Percentiles rank a stretch among this genome's conserved stretches.
These are phyloP conservation scores for Dioszegia crocea DNA, from an alignment of 768 basidiomycete species.

Conservation along the genomic window DNA sequence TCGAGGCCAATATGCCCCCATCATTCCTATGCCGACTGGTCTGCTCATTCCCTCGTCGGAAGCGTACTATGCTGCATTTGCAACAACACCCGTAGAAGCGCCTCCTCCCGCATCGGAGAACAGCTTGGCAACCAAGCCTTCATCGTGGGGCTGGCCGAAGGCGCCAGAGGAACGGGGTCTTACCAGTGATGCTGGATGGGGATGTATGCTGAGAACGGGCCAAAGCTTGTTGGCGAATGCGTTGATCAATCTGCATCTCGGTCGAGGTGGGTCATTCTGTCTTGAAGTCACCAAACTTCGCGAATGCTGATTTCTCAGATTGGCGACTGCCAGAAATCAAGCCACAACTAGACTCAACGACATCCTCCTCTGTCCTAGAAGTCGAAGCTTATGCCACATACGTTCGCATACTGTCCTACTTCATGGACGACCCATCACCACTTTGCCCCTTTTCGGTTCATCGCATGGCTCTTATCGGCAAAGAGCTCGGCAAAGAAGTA, in stretches of 20 bases:
- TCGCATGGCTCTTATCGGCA: slow-evolving; percentile 89
- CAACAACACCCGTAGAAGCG: neutral
- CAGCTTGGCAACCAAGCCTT: slow-evolving; percentile 7
- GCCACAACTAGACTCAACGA: slow-evolving; percentile 51
- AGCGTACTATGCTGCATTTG: slow-evolving; percentile 37
- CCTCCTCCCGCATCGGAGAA: neutral
- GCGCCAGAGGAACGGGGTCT: slow-evolving; percentile 67
- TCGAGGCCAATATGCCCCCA: slow-evolving; percentile 77
- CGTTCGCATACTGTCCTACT: slow-evolving; percentile 89
- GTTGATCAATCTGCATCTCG: slow-evolving; percentile 69
- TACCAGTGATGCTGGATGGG: slow-evolving; percentile 83
- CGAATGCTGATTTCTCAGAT: slow-evolving; percentile 55
- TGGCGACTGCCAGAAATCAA: slow-evolving; percentile 73
- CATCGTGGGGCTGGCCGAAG: slow-evolving; percentile 36
- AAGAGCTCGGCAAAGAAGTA: slow-evolving; percentile 88
- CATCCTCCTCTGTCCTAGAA: slow-evolving; percentile 3
- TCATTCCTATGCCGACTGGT: slow-evolving; percentile 51
- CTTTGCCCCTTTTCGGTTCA: slow-evolving; percentile 90
- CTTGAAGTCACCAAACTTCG: no score
- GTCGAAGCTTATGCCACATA: slow-evolving; percentile 69
- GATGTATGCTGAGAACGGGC: slow-evolving; percentile 85
- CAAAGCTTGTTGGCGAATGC: slow-evolving; percentile 79
- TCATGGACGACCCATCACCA: slow-evolving; percentile 80
- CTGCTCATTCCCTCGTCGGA: slow-evolving; percentile 38
- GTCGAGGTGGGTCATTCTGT: slow-evolving; percentile 60